Evolutionary conservation across 1,284 basidiomycete genomes (phyloP).

Genomic region (Gymnopus androsaceus): DNA sequence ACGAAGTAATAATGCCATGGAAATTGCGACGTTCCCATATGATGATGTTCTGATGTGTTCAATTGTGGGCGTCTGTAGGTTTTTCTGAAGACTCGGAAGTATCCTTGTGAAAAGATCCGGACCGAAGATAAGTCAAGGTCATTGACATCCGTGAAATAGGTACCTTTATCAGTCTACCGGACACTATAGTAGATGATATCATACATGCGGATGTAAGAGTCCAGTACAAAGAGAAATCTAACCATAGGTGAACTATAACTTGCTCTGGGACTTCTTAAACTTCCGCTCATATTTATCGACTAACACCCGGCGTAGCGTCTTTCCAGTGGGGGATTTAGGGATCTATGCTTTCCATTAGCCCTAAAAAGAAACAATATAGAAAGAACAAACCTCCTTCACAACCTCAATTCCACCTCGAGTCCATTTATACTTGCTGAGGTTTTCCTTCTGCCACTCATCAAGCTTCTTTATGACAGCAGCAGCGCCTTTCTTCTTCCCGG

Average conservation of each 20-base stretch:
- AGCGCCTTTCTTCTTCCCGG: constrained; percentile 50
- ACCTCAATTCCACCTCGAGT: constrained; percentile 67
- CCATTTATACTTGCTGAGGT: constrained; percentile 72
- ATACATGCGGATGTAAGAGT: no score
- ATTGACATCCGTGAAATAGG: no score
- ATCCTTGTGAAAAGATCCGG: no score
- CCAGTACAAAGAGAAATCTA: background rate
- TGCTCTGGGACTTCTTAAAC: constrained; percentile 30
- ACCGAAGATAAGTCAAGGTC: no score
- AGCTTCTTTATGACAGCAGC: constrained; percentile 46
- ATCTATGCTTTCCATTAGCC: background rate
- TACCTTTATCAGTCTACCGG: no score
- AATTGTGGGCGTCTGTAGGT: no score
- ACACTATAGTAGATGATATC: no score
- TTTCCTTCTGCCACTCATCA: constrained; percentile 59
- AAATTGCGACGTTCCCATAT: no score
- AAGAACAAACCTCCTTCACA: constrained; percentile 51
- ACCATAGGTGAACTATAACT: constrained; percentile 25
- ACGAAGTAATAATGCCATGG: no score
- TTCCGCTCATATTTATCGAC: constrained; percentile 55
- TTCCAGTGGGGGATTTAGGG: constrained; percentile 72
- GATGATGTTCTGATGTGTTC: no score
- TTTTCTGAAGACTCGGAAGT: no score
- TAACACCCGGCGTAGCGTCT: constrained; percentile 59
- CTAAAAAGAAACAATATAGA: background rate